Conservation (phyloP, 345 rosid genomes). For the Gynandropsis gynandra region DNA sequence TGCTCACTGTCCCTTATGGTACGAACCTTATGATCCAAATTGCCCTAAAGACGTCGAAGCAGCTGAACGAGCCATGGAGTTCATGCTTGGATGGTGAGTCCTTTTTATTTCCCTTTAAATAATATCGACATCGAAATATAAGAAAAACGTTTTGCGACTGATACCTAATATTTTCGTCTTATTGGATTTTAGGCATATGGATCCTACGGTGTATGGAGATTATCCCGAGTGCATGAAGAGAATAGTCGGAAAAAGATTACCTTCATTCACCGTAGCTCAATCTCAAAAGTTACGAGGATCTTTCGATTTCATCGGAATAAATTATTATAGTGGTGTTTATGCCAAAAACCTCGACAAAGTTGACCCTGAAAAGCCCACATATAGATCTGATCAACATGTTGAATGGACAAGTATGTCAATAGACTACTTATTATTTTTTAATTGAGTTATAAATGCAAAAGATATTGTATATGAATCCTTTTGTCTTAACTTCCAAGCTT, state of each 20-base stretch:
- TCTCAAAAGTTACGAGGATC: constrained; percentile 35
- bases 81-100: constrained; percentile 27
- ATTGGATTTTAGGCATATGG: constrained; percentile 26
- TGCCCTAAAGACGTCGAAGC: constrained; percentile 21
- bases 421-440: not conserved
- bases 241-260: constrained; percentile 34
- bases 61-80: constrained; percentile 27
- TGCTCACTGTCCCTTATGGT: constrained; percentile 27
- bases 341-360: constrained; percentile 11
- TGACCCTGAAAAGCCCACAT: constrained; percentile 19
- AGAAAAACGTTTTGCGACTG: too few species aligned
- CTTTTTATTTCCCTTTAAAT: not conserved
- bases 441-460: not conserved
- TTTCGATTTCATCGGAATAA: constrained; percentile 38
- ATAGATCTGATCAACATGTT: constrained; percentile 30
- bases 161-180: too few species aligned
- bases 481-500: not conserved
- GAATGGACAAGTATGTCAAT: constrained; percentile 30
- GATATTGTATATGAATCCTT: too few species aligned
- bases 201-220: constrained; percentile 37
- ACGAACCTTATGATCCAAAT: constrained; percentile 21
- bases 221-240: constrained; percentile 36
- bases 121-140: not conserved
- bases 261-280: constrained; percentile 31
- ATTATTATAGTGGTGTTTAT: constrained; percentile 37